These are phyloP conservation scores for Fusarium napiforme DNA, from an alignment of 2,329 filamentous ascomycete genomes.

Conservation along the genomic window DNA sequence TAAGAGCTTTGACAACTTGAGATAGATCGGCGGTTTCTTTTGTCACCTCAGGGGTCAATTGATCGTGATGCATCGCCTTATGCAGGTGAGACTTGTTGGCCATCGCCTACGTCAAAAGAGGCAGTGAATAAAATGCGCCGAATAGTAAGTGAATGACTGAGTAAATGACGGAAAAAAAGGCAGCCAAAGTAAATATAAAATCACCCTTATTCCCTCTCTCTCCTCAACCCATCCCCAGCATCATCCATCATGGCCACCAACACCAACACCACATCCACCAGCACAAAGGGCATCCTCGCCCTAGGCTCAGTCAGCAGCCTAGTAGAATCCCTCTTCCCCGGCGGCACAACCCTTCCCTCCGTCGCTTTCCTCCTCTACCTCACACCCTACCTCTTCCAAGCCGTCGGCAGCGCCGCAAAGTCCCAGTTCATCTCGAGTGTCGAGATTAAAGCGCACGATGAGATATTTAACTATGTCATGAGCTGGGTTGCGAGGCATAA, in stretches of 20 bases:
- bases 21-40: not conserved
- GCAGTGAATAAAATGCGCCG: not conserved
- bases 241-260: not conserved
- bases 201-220: not conserved
- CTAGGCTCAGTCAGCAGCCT: not conserved
- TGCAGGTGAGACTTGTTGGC: not conserved
- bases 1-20: not conserved
- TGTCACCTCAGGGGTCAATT: not conserved
- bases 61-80: not conserved
- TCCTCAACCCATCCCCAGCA: not conserved
- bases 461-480: slow-evolving; percentile 30
- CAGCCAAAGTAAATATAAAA: not conserved
- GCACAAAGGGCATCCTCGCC: not conserved
- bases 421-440: slow-evolving; percentile 20
- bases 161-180: not conserved
- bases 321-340: slow-evolving; percentile 5
- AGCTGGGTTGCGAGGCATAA: slow-evolving; percentile 22
- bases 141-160: not conserved
- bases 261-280: not conserved
- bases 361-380: slow-evolving; percentile 1
- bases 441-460: slow-evolving; percentile 23
- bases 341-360: not conserved
- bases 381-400: slow-evolving; percentile 5
- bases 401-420: not conserved
- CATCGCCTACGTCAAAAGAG: not conserved